phyloP scores from a whole-genome alignment of 345 rosid genomes.

The Lumnitzera littorea region DNA sequence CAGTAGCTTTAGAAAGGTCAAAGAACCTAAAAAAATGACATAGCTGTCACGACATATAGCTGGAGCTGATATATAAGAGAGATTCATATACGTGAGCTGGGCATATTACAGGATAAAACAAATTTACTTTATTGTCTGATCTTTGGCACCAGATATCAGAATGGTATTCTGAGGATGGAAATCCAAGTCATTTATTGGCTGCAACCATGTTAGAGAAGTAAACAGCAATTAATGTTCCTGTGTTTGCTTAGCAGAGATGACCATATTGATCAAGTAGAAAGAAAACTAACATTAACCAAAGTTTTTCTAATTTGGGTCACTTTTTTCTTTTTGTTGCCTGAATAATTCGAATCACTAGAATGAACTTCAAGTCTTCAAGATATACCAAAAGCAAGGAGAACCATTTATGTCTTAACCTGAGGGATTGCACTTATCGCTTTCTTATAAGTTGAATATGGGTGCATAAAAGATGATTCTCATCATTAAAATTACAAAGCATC shows the following conservation, averaged over 20 bases:
- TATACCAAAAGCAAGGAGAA: too few relatives aligned
- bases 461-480: too few relatives aligned
- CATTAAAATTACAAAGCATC: too few relatives aligned
- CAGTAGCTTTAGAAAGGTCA: constrained; percentile 78
- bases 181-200: constrained; percentile 84
- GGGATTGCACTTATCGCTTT: too few relatives aligned
- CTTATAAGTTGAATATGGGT: too few relatives aligned
- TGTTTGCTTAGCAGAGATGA: not conserved
- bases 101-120: too few relatives aligned
- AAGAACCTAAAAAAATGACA: constrained; percentile 45
- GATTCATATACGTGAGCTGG: constrained; percentile 1
- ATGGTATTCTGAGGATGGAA: constrained; percentile 74
- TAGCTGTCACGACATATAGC: not conserved
- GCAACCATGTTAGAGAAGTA: constrained; percentile 19
- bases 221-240: constrained; percentile 1
- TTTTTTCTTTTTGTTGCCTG: too few relatives aligned
- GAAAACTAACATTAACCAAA: too few relatives aligned
- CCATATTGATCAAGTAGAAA: too few relatives aligned
- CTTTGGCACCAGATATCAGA: constrained; percentile 71
- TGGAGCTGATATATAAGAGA: constrained; percentile 1
- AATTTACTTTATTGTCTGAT: constrained; percentile 67
- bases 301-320: too few relatives aligned
- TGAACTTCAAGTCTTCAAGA: too few relatives aligned
- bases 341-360: not conserved
- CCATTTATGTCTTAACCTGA: too few relatives aligned